Base-by-base conservation (phyloP, 352 stramenopile genomes). In the Phytophthora pinifolia region DNA sequence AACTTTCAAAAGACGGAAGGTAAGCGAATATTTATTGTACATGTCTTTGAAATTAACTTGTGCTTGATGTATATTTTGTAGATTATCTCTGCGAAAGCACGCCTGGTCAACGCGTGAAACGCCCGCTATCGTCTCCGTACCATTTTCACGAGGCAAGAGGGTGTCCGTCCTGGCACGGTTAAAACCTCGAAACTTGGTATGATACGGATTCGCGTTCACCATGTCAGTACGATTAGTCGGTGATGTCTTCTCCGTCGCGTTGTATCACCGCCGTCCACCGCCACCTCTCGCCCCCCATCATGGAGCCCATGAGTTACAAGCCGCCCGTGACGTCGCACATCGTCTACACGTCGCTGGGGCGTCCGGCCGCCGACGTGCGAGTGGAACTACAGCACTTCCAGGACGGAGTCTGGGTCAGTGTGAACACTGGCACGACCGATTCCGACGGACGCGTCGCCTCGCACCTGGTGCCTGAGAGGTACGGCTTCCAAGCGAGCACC, bases 281-380 rank as follows among this genome's bases (percentile, higher is more conserved):
- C 43, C 67, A 70, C 25, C 32, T 70, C 31, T 65, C 53, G 18
- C 37, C 55, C 12, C n/a, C n/a, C n/a, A n/a, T n/a, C n/a, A n/a
- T n/a, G n/a, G n/a, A n/a, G n/a, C 8, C 46, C 12, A 66, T 70
- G 85, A 49, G 49, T 35, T 79, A 85, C 71, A 72, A 72, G 42
- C 83, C 82, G 4, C 80, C 79, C 18, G 73, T 97, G 44, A 96
- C 88, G 29, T 93, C 87, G 27, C 88, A 96, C 56, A 80, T 96
- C 36, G 72, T 97, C 27, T 86, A 97, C 70, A 96, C 88, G 13
- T 77, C 84, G 32, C 71, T 70, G 7, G 88, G 88, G 33, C 58
- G 70, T 29, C 88, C 88, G 0, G 88, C 88, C 6, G 67, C 62
- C 25, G 72, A 88, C 50, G 67, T 97, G 42, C 65, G 63, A 42